A percentile compares a stretch with the other conserved stretches of the same genome.
Conservation (phyloP, 805 yeast genomes). For the Debaryomyces castellii region DNA sequence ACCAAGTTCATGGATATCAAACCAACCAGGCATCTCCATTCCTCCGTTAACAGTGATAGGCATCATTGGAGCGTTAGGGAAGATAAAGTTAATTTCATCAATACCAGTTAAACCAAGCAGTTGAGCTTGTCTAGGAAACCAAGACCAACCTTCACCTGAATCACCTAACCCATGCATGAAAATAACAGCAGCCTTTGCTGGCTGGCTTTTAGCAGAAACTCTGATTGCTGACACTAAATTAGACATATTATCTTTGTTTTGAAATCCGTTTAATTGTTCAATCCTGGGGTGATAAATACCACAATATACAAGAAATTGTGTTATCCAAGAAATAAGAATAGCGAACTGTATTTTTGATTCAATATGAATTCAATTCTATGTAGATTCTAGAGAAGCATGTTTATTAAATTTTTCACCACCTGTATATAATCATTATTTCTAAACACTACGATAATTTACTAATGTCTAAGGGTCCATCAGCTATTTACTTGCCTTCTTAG, state of each 20-base stretch:
- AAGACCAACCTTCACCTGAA: constrained; percentile 85
- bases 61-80: constrained; percentile 83
- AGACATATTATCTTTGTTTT: constrained; percentile 3
- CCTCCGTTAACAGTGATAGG: constrained; percentile 74
- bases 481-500: constrained; percentile 2
- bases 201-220: constrained; percentile 23
- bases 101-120: constrained; percentile 43
- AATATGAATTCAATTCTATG: not conserved
- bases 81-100: constrained; percentile 61
- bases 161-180: constrained; percentile 92
- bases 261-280: not conserved
- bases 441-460: not conserved
- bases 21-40: constrained; percentile 78
- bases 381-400: too few species aligned
- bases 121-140: constrained; percentile 55
- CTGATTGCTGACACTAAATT: constrained; percentile 21
- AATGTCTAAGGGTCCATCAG: not conserved
- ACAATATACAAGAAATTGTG: not conserved
- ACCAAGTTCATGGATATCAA: constrained; percentile 64
- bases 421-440: not conserved
- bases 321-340: not conserved
- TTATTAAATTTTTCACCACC: not conserved
- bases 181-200: constrained; percentile 57
- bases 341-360: not conserved
- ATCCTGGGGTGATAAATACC: not conserved